These are phyloP conservation scores for Limonium bicolor DNA, from an alignment of 148 eudicot species.

Conservation along the genomic window DNA sequence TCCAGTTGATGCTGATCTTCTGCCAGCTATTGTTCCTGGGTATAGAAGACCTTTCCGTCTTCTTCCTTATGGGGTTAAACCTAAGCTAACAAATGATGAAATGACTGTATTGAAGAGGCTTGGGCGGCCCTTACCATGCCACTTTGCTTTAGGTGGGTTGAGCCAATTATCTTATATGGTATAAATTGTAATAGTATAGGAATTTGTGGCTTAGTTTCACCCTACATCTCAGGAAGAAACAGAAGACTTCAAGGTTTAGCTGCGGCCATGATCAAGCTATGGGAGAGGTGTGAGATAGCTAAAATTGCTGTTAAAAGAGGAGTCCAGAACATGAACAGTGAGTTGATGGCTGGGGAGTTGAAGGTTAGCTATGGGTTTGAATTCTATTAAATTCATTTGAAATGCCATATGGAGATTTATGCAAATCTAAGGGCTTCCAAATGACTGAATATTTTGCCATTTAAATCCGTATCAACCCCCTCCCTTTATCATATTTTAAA, in stretches of 20 bases:
- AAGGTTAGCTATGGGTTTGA: constrained; percentile 41
- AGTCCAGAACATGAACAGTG: constrained; percentile 75
- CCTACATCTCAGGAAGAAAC: constrained; percentile 65
- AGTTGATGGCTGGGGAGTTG: constrained; percentile 86
- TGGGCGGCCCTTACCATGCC: constrained; percentile 85
- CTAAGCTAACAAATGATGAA: constrained; percentile 80
- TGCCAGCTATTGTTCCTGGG: constrained; percentile 80
- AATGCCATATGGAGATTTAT: no score
- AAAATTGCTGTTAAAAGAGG: constrained; percentile 93
- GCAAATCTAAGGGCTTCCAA: no score
- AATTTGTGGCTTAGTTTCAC: not conserved
- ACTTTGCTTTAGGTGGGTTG: constrained; percentile 75
- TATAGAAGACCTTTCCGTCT: constrained; percentile 79
- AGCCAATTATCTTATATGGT: not conserved
- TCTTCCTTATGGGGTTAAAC: constrained; percentile 85
- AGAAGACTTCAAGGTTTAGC: constrained; percentile 85
- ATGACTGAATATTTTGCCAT: no score
- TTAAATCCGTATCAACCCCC: no score
- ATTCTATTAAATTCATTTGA: no score
- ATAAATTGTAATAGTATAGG: not conserved
- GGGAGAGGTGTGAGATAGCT: constrained; percentile 98
- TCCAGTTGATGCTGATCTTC: constrained; percentile 94
- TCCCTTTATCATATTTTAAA: no score
- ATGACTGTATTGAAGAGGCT: constrained; percentile 81
- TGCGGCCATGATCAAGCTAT: constrained; percentile 74